A percentile compares a stretch with the other conserved stretches of the same genome.
phyloP scores from a whole-genome alignment of 805 yeast genomes.

The Wickerhamiella kurtzmanii region DNA sequence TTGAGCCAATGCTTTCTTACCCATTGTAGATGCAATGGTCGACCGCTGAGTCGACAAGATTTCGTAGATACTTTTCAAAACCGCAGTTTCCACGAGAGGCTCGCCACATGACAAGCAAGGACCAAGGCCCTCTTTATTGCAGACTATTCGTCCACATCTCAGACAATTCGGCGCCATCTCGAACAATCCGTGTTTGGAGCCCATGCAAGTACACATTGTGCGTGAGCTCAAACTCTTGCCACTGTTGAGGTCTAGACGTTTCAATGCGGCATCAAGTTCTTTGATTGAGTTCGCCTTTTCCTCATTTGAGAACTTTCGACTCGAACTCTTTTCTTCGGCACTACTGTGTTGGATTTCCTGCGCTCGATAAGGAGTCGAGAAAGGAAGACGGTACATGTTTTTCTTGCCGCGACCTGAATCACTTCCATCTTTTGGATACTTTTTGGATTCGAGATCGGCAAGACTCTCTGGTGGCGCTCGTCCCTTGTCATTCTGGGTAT shows the following conservation, averaged over 20 bases:
- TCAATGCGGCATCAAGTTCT: constrained; percentile 52
- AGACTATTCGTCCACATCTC: constrained; percentile 86
- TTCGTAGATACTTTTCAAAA: constrained; percentile 40
- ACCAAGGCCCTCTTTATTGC: constrained; percentile 78
- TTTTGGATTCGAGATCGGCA: background rate
- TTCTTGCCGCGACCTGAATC: background rate
- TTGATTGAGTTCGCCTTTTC: constrained; percentile 42
- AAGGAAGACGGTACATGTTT: background rate
- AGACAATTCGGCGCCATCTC: constrained; percentile 88
- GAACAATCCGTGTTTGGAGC: constrained; percentile 72
- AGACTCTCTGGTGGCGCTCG: background rate
- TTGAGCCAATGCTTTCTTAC: constrained; percentile 27
- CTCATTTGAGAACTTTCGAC: constrained; percentile 8
- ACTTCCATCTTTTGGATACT: background rate
- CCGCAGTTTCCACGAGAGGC: constrained; percentile 50
- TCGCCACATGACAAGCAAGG: constrained; percentile 77
- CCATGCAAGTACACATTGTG: constrained; percentile 66
- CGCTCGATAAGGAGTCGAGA: background rate
- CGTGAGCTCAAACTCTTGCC: constrained; percentile 19
- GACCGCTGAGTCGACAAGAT: constrained; percentile 46
- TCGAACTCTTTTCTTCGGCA: background rate
- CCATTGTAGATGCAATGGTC: constrained; percentile 25
- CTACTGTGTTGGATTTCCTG: background rate
- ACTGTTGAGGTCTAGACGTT: constrained; percentile 35
- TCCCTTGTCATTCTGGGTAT: background rate